These are phyloP conservation scores for Hypoxylon sp. DNA, from an alignment of 2,329 filamentous ascomycete genomes.

Conservation along the genomic window DNA sequence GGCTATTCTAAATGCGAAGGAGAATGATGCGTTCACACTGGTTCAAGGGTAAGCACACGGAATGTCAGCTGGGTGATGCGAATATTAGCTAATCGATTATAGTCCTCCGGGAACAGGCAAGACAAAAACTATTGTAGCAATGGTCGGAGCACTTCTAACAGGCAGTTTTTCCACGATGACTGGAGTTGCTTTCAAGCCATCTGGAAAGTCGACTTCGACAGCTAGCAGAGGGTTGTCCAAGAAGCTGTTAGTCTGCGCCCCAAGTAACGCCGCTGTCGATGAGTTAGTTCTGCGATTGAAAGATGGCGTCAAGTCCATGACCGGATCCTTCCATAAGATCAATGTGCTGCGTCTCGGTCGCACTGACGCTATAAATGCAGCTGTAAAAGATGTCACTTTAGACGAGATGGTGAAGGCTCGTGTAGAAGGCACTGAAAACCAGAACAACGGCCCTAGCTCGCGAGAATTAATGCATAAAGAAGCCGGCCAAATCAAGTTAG, in stretches of 20 bases:
- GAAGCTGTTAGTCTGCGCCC: constrained; percentile 96
- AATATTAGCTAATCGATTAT: constrained; percentile 51
- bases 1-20: constrained; percentile 90
- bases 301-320: constrained; percentile 82
- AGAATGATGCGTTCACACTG: constrained; percentile 97
- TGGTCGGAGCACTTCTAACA: constrained; percentile 89
- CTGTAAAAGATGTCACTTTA: constrained; percentile 90
- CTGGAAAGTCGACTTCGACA: constrained; percentile 55
- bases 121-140: constrained; percentile 97
- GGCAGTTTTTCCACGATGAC: constrained; percentile 63
- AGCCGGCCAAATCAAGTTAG: constrained; percentile 79
- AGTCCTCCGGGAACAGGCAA: constrained; percentile 96
- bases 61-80: neutral
- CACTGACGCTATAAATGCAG: constrained; percentile 91
- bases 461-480: constrained; percentile 74
- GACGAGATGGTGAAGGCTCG: constrained; percentile 89
- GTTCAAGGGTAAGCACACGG: constrained; percentile 80
- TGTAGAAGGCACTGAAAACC: constrained; percentile 72
- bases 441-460: constrained; percentile 69
- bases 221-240: constrained; percentile 67
- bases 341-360: constrained; percentile 91
- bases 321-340: constrained; percentile 80
- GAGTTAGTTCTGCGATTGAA: constrained; percentile 95
- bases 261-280: constrained; percentile 97
- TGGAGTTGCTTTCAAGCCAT: constrained; percentile 63